Base-by-base conservation (phyloP, 2,329 filamentous ascomycete species). In the Purpureocillium takamizusanense region DNA sequence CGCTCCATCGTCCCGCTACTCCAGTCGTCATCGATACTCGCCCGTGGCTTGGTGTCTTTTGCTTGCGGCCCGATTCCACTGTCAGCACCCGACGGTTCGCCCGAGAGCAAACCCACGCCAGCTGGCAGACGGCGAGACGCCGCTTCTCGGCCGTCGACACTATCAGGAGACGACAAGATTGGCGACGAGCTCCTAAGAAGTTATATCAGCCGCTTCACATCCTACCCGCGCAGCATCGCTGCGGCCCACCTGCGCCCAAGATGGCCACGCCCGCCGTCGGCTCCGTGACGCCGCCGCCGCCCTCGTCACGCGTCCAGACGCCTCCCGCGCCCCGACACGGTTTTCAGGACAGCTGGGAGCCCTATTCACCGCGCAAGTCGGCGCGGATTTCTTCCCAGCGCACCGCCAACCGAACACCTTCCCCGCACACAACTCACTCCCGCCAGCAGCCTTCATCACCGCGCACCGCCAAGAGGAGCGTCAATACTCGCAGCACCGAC, bases 331-430 rank as follows among this genome's bases (percentile, higher is more conserved):
- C 84, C 35, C 74, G 73, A 42, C 73, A 78, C 53, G 83, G 83
- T 29, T 78, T 70, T 51, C 67, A 71, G 47, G 83, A 89, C 60
- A 63, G 69, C 45, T 88, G 81, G 69, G 74, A 85, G 52, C 83
- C 83, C 33, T 88, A 79, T 54, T 78, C 80, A 43, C 79, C 81
- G 39, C 75, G 82, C 57, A 82, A 83, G 51, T 83, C 79, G 4
- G 72, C 74, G 42, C 74, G 82, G 47, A 70, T 85, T 48, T 76
- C 75, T 40, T 68, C 69, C 31, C 72, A 78, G 50, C 67, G 69
- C 47, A 51, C 61, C 33, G 51, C 61, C 42, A 61, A 67, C 52
- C 70, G 69, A 57, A 81, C 76, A 2, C 75, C 77, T 16, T 78
- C 74, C 4, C 74, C 77, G 12, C 46, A 52, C 46, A 46, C 61